Evolutionary conservation across 2,329 filamentous ascomycete species (phyloP).

Genomic region (Leptosphaerulina australis): DNA sequence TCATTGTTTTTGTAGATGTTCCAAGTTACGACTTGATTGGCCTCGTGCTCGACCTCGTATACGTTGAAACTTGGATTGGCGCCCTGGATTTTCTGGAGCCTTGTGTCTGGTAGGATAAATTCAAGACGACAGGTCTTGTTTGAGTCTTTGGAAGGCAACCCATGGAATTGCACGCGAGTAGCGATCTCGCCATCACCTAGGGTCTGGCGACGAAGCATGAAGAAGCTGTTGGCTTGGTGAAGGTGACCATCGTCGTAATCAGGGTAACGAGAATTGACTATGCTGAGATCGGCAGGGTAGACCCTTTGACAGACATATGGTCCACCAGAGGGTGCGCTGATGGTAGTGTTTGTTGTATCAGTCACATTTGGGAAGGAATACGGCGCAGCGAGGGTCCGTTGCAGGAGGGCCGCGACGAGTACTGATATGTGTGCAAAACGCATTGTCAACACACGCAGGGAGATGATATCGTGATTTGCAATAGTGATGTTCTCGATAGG

Average conservation of each 20-base stretch:
- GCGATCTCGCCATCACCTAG: conserved; percentile 29
- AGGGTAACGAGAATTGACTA: conserved; percentile 40
- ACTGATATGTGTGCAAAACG: not conserved
- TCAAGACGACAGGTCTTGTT: conserved; percentile 36
- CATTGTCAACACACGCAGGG: not conserved
- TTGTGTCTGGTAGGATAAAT: conserved; percentile 27
- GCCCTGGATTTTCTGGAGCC: conserved; percentile 25
- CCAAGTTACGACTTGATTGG: conserved; percentile 28
- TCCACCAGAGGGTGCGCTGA: not conserved
- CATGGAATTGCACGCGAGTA: conserved; percentile 34
- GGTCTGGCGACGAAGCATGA: conserved; percentile 38
- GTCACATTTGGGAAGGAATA: conserved; percentile 24
- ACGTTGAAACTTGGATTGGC: conserved; percentile 33
- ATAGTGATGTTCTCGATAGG: not conserved
- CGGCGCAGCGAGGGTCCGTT: conserved; percentile 12
- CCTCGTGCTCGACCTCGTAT: conserved; percentile 29
- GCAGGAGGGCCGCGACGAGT: conserved; percentile 15
- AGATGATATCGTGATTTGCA: too few relatives aligned
- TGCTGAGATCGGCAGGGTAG: conserved; percentile 31
- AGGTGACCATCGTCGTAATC: conserved; percentile 26
- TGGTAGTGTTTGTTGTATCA: conserved; percentile 6
- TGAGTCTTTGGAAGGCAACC: conserved; percentile 5
- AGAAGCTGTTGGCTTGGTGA: conserved; percentile 29
- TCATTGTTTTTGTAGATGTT: conserved; percentile 25
- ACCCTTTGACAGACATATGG: conserved; percentile 26